phyloP scores from a whole-genome alignment of 441 rosid species.

The Croton laevigatus region DNA sequence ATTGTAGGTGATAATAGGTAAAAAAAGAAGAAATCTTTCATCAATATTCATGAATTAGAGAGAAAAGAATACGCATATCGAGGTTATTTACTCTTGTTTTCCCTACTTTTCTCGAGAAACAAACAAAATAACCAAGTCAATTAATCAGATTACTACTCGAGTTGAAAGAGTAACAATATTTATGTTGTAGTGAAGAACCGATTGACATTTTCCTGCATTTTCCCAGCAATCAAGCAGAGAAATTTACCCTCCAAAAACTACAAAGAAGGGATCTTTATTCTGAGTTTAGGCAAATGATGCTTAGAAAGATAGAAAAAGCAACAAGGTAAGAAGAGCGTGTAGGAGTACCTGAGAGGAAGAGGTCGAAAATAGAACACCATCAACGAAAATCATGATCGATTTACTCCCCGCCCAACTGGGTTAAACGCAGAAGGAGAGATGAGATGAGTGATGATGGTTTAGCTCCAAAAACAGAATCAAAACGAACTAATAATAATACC shows the following conservation, averaged over 20 bases:
- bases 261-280: not conserved
- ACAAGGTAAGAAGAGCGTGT: not conserved
- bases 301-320: not conserved
- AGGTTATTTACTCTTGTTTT: not conserved
- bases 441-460: no score
- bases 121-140: not conserved
- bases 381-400: constrained; percentile 50
- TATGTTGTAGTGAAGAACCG: not conserved
- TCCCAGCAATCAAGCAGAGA: constrained; percentile 8
- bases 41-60: not conserved
- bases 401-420: not conserved
- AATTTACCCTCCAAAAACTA: not conserved
- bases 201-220: not conserved
- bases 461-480: no score
- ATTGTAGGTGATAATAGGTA: not conserved
- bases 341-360: constrained; percentile 35
- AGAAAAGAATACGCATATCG: not conserved
- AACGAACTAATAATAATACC: no score
- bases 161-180: not conserved
- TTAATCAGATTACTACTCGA: not conserved
- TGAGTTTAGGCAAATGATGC: not conserved
- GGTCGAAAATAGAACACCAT: constrained; percentile 29
- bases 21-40: not conserved
- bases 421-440: not conserved
- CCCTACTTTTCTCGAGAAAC: not conserved